Percentiles rank a stretch among this genome's conserved stretches.
Conservation (phyloP, 2,329 filamentous ascomycete species). For the Cylindrodendrum hubeiense region DNA sequence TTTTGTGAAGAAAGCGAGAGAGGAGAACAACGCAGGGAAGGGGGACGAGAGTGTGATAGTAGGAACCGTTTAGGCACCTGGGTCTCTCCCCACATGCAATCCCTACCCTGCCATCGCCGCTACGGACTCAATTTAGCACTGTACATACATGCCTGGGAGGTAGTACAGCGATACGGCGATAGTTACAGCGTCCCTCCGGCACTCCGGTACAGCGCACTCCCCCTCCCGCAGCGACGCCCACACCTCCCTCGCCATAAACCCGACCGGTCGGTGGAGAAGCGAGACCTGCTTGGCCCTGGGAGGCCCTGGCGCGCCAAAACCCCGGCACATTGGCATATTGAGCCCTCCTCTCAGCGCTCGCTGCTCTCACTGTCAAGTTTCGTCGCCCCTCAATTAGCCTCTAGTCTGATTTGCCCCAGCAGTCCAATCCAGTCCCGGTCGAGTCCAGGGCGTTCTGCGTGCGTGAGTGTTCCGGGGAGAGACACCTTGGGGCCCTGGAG, state of each 20-base stretch:
- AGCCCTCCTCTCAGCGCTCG: background rate
- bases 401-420: background rate
- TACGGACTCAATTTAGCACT: background rate
- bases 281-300: slow-evolving; percentile 11
- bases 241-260: slow-evolving; percentile 19
- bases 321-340: slow-evolving; percentile 14
- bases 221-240: slow-evolving; percentile 10
- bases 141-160: too few relatives aligned
- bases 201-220: slow-evolving; percentile 22
- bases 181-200: background rate
- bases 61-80: background rate
- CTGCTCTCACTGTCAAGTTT: background rate
- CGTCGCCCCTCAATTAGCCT: slow-evolving; percentile 5
- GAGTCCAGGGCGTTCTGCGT: background rate
- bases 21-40: background rate
- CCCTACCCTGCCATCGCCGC: background rate
- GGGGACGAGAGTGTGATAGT: background rate
- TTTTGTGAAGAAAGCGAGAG: background rate
- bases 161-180: background rate
- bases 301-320: slow-evolving; percentile 8
- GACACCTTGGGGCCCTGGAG: background rate
- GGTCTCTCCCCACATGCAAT: background rate
- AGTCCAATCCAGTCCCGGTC: slow-evolving; percentile 15
- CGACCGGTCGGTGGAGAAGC: slow-evolving; percentile 30
- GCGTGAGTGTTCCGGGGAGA: slow-evolving; percentile 7